Conservation (phyloP, 129 eudicot genomes). For the Glebionis coronaria region DNA sequence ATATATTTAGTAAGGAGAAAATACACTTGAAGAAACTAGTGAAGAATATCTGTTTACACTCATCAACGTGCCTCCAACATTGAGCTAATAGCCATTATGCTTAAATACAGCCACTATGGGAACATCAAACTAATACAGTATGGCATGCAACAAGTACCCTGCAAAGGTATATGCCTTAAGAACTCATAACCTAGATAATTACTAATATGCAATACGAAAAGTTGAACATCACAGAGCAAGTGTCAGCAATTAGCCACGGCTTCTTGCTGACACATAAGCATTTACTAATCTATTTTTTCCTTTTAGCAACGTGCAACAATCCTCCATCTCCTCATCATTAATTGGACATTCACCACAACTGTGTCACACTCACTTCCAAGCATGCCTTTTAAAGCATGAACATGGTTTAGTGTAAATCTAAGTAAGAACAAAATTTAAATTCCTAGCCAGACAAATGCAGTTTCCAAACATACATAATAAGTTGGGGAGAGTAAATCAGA, state of each 20-base stretch:
- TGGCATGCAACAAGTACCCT: slow-evolving; percentile 23
- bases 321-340: slow-evolving; percentile 1
- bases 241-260: slow-evolving; percentile 1
- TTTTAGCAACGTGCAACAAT: too few species aligned
- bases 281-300: not conserved
- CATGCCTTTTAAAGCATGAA: not conserved
- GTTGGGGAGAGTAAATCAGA: slow-evolving; percentile 11
- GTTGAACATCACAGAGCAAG: slow-evolving; percentile 16
- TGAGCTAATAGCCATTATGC: too few species aligned
- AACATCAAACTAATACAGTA: slow-evolving; percentile 29
- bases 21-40: too few species aligned
- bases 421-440: not conserved
- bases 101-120: too few species aligned
- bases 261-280: not conserved
- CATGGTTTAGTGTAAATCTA: not conserved
- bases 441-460: not conserved
- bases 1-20: too few species aligned
- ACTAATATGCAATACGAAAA: slow-evolving; percentile 10
- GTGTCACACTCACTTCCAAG: slow-evolving; percentile 7
- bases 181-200: slow-evolving; percentile 19
- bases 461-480: slow-evolving; percentile 16
- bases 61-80: too few species aligned
- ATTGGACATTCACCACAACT: slow-evolving; percentile 13
- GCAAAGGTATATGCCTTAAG: slow-evolving; percentile 20
- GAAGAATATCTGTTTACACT: too few species aligned